Evolutionary conservation across 345 rosid species (phyloP).

Genomic region (Melastoma malabathricum): DNA sequence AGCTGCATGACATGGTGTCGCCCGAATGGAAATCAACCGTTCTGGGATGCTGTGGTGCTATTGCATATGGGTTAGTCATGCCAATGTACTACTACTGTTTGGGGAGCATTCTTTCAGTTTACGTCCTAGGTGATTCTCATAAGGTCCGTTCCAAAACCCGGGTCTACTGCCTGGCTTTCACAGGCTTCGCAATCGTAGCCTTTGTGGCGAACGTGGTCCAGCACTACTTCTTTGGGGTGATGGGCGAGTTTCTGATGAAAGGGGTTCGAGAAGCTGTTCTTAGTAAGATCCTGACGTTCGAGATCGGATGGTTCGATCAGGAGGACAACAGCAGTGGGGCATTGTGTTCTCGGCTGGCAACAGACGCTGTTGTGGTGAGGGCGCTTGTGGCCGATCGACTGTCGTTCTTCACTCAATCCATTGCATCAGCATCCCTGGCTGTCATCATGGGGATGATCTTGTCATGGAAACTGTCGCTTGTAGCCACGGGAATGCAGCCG

Average conservation of each 20-base stretch:
- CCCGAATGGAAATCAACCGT: slow-evolving; percentile 20
- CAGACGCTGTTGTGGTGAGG: slow-evolving; percentile 17
- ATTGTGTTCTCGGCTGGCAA: slow-evolving; percentile 19
- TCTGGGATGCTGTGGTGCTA: slow-evolving; percentile 15
- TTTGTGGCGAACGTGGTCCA: slow-evolving; percentile 18
- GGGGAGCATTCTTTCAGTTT: slow-evolving; percentile 14
- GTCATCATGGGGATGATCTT: slow-evolving; percentile 9
- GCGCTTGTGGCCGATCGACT: slow-evolving; percentile 16
- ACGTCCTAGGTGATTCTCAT: slow-evolving; percentile 8
- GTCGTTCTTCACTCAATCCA: slow-evolving; percentile 17
- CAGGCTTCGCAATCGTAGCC: slow-evolving; percentile 8
- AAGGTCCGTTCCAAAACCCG: slow-evolving; percentile 11
- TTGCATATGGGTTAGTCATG: slow-evolving; percentile 13
- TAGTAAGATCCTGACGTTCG: slow-evolving; percentile 17
- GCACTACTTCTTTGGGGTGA: slow-evolving; percentile 20
- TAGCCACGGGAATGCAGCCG: slow-evolving; percentile 16
- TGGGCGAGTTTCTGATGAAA: slow-evolving; percentile 21
- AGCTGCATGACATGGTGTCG: slow-evolving; percentile 10
- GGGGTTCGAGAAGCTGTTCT: slow-evolving; percentile 16
- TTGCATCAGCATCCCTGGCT: slow-evolving; percentile 12
- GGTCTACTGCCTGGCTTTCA: slow-evolving; percentile 14
- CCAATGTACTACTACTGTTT: slow-evolving; percentile 12
- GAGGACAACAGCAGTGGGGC: slow-evolving; percentile 22
- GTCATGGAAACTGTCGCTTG: slow-evolving; percentile 19
- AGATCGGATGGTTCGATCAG: slow-evolving; percentile 28